A percentile compares a stretch with the other conserved stretches of the same genome.
Conservation (phyloP, 495 filamentous ascomycete genomes). For the Aeminium ludgeri region DNA sequence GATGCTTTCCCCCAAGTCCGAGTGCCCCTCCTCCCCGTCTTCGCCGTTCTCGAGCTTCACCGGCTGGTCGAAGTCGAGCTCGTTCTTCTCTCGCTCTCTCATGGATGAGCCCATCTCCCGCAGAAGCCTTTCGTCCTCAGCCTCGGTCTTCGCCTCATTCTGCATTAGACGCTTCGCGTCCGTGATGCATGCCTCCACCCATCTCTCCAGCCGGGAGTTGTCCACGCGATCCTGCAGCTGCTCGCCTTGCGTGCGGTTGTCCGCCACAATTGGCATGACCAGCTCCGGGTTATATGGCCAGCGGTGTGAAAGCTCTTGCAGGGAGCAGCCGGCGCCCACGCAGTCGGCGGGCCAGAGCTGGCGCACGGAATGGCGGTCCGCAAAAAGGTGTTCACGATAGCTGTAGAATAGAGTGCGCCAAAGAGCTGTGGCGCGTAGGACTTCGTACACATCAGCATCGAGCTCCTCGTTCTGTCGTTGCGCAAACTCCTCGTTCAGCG, state of each 20-base stretch:
- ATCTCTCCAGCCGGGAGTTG: slow-evolving; percentile 21
- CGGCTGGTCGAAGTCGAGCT: no score
- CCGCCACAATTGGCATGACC: slow-evolving; percentile 18
- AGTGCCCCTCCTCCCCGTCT: no score
- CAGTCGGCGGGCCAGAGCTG: slow-evolving; percentile 18
- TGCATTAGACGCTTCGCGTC: slow-evolving; percentile 12
- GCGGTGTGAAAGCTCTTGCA: slow-evolving; percentile 17
- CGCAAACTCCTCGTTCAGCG: slow-evolving; percentile 36
- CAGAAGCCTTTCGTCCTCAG: not conserved
- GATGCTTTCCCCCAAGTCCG: no score
- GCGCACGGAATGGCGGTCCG: slow-evolving; percentile 3
- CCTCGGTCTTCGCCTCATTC: slow-evolving; percentile 7
- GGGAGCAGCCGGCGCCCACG: slow-evolving; percentile 17
- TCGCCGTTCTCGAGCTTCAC: no score
- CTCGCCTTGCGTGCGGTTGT: slow-evolving; percentile 24
- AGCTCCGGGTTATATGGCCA: slow-evolving; percentile 18
- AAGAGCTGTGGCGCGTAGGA: slow-evolving; percentile 30
- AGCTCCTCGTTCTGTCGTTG: slow-evolving; percentile 23
- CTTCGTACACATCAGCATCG: slow-evolving; percentile 30
- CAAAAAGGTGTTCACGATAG: slow-evolving; percentile 21
- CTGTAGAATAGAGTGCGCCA: slow-evolving; percentile 36
- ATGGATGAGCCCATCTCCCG: no score
- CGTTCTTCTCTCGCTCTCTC: no score
- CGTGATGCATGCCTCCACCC: slow-evolving; percentile 16
- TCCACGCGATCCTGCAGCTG: slow-evolving; percentile 16